Percentiles rank a stretch among this genome's conserved stretches.
Conservation (phyloP, 2,329 filamentous ascomycete species). For the Westerdykella ornata region DNA sequence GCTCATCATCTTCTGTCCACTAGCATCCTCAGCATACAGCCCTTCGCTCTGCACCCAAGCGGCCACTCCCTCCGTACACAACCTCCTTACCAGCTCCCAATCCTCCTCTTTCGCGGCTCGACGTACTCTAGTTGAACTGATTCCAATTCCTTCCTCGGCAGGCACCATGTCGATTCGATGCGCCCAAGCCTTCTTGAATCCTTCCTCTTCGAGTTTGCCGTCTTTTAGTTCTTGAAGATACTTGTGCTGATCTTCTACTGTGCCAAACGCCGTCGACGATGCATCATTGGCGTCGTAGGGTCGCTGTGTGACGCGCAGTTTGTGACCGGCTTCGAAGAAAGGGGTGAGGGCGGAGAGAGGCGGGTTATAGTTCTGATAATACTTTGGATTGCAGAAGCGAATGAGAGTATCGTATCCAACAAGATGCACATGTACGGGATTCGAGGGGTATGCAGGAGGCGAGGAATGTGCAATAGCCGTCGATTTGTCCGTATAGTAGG, state of each 20-base stretch:
- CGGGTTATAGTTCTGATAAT: conserved; percentile 50
- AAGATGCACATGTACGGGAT: conserved; percentile 56
- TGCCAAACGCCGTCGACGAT: conserved; percentile 53
- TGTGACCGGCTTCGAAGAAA: conserved; percentile 55
- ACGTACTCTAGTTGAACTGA: conserved; percentile 58
- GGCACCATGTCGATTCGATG: conserved; percentile 54
- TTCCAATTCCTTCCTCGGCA: conserved; percentile 42
- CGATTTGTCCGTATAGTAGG: conserved; percentile 70
- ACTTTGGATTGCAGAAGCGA: conserved; percentile 65
- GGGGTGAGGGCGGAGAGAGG: conserved; percentile 52
- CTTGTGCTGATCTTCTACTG: conserved; percentile 46
- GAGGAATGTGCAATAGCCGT: conserved; percentile 46
- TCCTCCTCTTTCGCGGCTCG: conserved; percentile 47
- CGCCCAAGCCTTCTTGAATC: conserved; percentile 55
- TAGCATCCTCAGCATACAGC: conserved; percentile 48
- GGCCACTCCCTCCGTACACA: conserved; percentile 54
- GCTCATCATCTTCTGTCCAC: conserved; percentile 34
- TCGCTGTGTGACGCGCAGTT: conserved; percentile 58
- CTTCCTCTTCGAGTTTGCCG: conserved; percentile 46
- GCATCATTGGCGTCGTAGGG: conserved; percentile 37
- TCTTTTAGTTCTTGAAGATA: conserved; percentile 49
- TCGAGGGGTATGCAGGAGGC: conserved; percentile 31
- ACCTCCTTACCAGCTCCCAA: conserved; percentile 42
- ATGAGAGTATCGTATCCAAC: conserved; percentile 71
- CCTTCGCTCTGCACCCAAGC: conserved; percentile 52